Evolutionary conservation across 805 yeast species (phyloP), one percentile per base, ranked within the genome.

Genomic region (Zygotorulaspora sp.): DNA sequence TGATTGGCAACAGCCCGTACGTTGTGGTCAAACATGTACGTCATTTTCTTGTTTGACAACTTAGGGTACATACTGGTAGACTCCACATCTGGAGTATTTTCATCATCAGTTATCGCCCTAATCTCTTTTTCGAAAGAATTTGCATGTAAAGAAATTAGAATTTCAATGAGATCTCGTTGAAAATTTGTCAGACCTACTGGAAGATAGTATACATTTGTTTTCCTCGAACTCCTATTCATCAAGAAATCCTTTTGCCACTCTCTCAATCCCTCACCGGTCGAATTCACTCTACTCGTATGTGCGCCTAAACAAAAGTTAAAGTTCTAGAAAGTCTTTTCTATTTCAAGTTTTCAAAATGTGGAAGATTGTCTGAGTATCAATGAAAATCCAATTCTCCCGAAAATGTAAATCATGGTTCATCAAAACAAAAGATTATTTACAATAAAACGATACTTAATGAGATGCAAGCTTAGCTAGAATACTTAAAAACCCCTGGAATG

Each of bases 1-100:
- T 84, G 89, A 49, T 73, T 77, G 3, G 73, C 65, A 0, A 79
- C 61, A n/a, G 71, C 68, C 24, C 66, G 52, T 4, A 80, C 53
- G 47, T 73, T 78, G 5, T 50, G 45, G 30, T 55, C 52, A 4
- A 59, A 47, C 41, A 58, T 37, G 28, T 52, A 53, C 13, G 50
- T 53, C 40, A 59, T 34, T 39, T 59, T 63, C 17, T 30, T 66
- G 57, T 38, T 74, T 53, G 39, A 75, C 49, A 27, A 64, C 57
- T 37, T 23, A 9, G 55, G 52, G n/a, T 72, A 57, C 17, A 35
- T 24, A 9, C 25, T 30, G 5, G 29, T 37, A 13, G 26, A 35
- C 7, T 23, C 44, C n/a, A 19, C 32, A 18, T 27, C 32, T 3
- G 35, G 18, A 12, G 12, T 15, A 19, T 32, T 30, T 19, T 25